These are phyloP conservation scores for Keithomyces neogunnii DNA, from an alignment of 2,329 filamentous ascomycete genomes.

Conservation along the genomic window DNA sequence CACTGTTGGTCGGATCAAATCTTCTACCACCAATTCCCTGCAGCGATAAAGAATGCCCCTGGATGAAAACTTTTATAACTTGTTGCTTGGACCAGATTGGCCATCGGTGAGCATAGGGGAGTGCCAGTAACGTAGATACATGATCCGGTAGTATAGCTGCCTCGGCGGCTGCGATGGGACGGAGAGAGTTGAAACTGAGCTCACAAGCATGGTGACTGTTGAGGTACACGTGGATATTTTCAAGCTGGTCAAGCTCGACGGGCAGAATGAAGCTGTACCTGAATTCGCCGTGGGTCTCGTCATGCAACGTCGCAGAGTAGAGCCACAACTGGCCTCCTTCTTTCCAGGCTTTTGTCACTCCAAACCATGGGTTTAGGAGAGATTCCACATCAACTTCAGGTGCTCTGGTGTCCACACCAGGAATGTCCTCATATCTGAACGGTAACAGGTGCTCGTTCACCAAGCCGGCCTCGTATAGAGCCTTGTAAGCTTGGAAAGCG, in stretches of 20 bases:
- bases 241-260: slow-evolving; percentile 26
- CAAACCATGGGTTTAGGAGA: slow-evolving; percentile 38
- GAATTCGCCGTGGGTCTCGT: slow-evolving; percentile 17
- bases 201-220: slow-evolving; percentile 26
- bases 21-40: slow-evolving; percentile 20
- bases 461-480: slow-evolving; percentile 60
- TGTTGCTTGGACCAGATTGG: slow-evolving; percentile 27
- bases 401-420: slow-evolving; percentile 28
- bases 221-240: slow-evolving; percentile 31
- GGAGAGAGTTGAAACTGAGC: slow-evolving; percentile 14
- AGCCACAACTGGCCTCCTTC: slow-evolving; percentile 11
- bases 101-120: slow-evolving; percentile 42
- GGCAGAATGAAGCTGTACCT: slow-evolving; percentile 38
- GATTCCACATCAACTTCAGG: slow-evolving; percentile 26
- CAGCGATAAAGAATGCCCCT: slow-evolving; percentile 16
- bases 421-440: slow-evolving; percentile 31
- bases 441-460: slow-evolving; percentile 75
- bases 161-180: slow-evolving; percentile 12
- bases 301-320: slow-evolving; percentile 25
- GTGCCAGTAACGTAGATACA: slow-evolving; percentile 33
- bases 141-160: slow-evolving; percentile 27
- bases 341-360: slow-evolving; percentile 35
- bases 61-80: slow-evolving; percentile 32
- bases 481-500: slow-evolving; percentile 70
- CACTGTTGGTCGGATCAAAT: slow-evolving; percentile 19